A percentile compares a stretch with the other conserved stretches of the same genome.
phyloP scores from a whole-genome alignment of 331 rosid genomes.

The Malus hybrid region DNA sequence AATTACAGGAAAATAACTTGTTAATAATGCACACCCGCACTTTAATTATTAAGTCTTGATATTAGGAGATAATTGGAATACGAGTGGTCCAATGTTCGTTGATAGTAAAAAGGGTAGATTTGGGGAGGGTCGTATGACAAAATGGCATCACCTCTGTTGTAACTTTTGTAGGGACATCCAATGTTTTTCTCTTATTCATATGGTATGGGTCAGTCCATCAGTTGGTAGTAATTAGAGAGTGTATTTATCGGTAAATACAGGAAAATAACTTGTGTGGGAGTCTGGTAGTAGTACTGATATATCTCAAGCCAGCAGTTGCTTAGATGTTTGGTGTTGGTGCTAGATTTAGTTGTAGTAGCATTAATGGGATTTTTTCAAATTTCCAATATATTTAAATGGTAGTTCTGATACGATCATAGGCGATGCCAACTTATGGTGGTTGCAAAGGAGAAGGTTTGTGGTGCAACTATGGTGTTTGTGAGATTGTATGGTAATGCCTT shows the following conservation, averaged over 20 bases:
- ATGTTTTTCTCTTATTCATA: not conserved
- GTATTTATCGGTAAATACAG: not conserved
- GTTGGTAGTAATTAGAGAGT: not conserved
- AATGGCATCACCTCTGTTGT: not conserved
- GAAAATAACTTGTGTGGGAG: not conserved
- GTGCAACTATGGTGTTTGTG: not conserved
- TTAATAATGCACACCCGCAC: too few species aligned
- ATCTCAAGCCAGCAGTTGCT: not conserved
- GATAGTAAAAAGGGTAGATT: not conserved
- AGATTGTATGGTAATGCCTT: not conserved
- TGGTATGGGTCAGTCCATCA: not conserved
- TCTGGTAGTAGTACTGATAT: not conserved
- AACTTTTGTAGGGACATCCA: not conserved
- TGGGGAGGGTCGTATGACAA: not conserved
- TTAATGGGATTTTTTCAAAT: not conserved
- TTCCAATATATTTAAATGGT: not conserved
- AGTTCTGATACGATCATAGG: not conserved
- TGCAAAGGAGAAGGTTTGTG: not conserved
- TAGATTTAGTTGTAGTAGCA: not conserved
- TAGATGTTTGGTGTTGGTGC: not conserved
- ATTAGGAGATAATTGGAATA: not conserved
- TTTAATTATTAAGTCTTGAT: too few species aligned
- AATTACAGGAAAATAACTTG: too few species aligned
- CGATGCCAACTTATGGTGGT: not conserved
- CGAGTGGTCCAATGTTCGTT: not conserved